These are phyloP conservation scores for Venturiaceae sp. DNA, from an alignment of 2,329 filamentous ascomycete species.

Conservation along the genomic window DNA sequence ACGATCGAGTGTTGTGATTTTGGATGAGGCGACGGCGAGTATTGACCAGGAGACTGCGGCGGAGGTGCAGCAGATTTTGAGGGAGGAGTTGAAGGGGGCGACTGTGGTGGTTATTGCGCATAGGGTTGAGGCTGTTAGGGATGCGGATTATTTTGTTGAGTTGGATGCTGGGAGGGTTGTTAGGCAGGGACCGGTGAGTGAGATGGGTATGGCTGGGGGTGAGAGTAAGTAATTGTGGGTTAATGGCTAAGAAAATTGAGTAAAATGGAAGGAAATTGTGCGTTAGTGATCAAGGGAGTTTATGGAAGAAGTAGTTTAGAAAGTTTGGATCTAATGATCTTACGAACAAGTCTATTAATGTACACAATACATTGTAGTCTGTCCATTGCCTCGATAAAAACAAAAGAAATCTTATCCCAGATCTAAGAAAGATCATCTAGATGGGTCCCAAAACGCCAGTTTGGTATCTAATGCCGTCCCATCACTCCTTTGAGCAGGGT, in stretches of 20 bases:
- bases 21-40: conserved; percentile 41
- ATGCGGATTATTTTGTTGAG: conserved; percentile 46
- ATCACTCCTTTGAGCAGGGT: background rate
- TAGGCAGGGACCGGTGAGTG: conserved; percentile 18
- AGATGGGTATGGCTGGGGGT: conserved; percentile 18
- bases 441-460: background rate
- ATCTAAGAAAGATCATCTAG: no score
- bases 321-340: no score
- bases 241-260: no score
- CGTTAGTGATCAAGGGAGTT: no score
- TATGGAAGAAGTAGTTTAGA: no score
- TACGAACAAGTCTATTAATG: no score
- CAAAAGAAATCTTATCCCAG: no score
- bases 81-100: conserved; percentile 45
- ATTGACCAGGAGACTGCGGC: conserved; percentile 50
- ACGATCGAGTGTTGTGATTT: conserved; percentile 50
- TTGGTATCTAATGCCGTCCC: background rate
- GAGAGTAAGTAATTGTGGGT: background rate
- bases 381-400: no score
- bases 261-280: no score
- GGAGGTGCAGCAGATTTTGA: conserved; percentile 43
- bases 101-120: conserved; percentile 60
- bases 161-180: conserved; percentile 40
- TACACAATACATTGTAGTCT: no score
- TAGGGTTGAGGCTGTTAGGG: conserved; percentile 50